Conservation (phyloP, 1,284 basidiomycete species). For the Tylopilus orsonianus region DNA sequence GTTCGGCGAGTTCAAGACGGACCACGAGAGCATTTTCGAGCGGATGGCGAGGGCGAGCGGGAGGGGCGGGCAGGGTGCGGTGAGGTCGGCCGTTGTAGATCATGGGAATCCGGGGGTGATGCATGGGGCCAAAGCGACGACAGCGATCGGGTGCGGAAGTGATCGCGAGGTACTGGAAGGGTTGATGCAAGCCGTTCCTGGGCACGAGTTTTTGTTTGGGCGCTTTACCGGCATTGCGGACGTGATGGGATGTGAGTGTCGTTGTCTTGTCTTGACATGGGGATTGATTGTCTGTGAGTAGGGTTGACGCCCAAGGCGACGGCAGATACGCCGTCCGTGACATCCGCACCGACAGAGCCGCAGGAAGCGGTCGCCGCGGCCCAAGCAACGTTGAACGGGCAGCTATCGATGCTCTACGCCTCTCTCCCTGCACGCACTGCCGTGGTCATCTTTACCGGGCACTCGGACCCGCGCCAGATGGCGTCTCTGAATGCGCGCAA, state of each 20-base stretch:
- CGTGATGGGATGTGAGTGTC: conserved; percentile 70
- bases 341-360: conserved; percentile 30
- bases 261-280: not conserved
- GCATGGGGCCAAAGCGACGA: conserved; percentile 81
- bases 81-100: conserved; percentile 76
- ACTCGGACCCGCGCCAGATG: conserved; percentile 83
- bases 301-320: conserved; percentile 58
- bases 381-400: conserved; percentile 54
- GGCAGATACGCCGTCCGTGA: conserved; percentile 38
- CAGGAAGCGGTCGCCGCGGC: conserved; percentile 39
- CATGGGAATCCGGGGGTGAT: conserved; percentile 79
- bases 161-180: conserved; percentile 77
- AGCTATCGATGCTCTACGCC: conserved; percentile 62
- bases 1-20: conserved; percentile 84
- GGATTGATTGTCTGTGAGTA: conserved; percentile 23
- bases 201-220: conserved; percentile 81
- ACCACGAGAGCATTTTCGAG: conserved; percentile 86
- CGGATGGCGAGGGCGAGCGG: conserved; percentile 61
- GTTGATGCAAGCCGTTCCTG: conserved; percentile 56
- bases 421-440: conserved; percentile 77
- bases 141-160: conserved; percentile 65
- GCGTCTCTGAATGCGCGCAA: conserved; percentile 67
- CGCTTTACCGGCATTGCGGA: conserved; percentile 78
- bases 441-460: conserved; percentile 82
- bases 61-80: conserved; percentile 41